These are phyloP conservation scores for Tylopilus balloui DNA, from an alignment of 768 basidiomycete species.

Conservation along the genomic window DNA sequence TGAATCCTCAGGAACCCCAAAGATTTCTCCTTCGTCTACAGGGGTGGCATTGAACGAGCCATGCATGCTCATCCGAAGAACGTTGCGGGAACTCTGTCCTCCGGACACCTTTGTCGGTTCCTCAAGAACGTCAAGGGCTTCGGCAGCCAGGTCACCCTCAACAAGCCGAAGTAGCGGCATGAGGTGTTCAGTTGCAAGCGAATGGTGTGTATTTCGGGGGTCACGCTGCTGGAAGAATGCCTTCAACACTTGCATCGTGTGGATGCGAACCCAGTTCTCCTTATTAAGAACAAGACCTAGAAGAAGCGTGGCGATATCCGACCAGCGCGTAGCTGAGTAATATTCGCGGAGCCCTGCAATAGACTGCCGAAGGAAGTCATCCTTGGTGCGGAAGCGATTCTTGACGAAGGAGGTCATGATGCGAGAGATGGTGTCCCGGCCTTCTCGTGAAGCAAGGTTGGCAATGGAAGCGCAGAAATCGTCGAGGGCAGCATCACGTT, in stretches of 20 bases:
- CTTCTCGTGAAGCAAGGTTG: constrained; percentile 65
- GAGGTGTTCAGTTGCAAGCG: constrained; percentile 79
- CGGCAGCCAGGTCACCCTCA: constrained; percentile 79
- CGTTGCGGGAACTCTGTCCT: constrained; percentile 75
- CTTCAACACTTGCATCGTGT: constrained; percentile 85
- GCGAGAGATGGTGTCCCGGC: constrained; percentile 72
- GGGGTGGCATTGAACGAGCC: constrained; percentile 41
- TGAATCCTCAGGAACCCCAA: constrained; percentile 75
- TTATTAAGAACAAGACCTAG: constrained; percentile 82
- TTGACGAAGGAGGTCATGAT: constrained; percentile 90
- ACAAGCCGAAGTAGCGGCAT: constrained; percentile 88
- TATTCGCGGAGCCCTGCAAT: constrained; percentile 82
- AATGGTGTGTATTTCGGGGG: constrained; percentile 65
- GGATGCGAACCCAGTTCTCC: constrained; percentile 75
- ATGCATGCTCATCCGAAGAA: constrained; percentile 91
- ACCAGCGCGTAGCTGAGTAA: constrained; percentile 70
- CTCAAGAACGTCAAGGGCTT: constrained; percentile 91
- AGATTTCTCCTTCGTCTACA: constrained; percentile 63
- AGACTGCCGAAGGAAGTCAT: constrained; percentile 91
- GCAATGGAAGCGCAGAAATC: constrained; percentile 73
- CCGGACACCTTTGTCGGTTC: constrained; percentile 79
- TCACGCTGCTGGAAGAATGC: constrained; percentile 84
- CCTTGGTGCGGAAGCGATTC: constrained; percentile 82
- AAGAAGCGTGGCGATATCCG: constrained; percentile 80
- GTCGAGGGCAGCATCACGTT: constrained; percentile 53